Evolutionary conservation across 805 yeast species (phyloP), one percentile per base, ranked within the genome.

Genomic region (Tetrapisispora arboricola): DNA sequence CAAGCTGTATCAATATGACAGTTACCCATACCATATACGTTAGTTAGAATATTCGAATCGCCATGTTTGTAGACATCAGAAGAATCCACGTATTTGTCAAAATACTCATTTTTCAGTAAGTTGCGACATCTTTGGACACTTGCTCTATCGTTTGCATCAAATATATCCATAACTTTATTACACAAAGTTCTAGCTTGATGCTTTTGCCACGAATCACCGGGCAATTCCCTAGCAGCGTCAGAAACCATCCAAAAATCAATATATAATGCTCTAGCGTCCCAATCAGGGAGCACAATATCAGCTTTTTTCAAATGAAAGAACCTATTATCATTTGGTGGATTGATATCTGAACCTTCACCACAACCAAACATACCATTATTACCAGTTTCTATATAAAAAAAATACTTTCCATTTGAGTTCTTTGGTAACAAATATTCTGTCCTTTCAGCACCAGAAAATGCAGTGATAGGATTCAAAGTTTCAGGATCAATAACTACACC

Each of bases 1-100:
- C 98, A 90, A 13, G 97, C 97, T 15, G 97, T 90, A 56, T 90
- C 98, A 51, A 88, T 88, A 60, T 88, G 97, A 60, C 97, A 92
- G 59, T 92, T 84, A 32, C 98, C 98, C 49, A 92, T 72, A 8
- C 84, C 95, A 60, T 68, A 81, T 10, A 88, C 95, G 42, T 80
- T 78, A 43, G 74, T 44, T 50, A 66, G 32, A 53, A 61, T 51
- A 41, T 55, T 40, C 43, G 52, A 38, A 29, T 61, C 54, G 15
- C 57, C 65, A 22, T 69, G 66, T 45, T 71, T 69, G 49, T 68
- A 80, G 1, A 90, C 96, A 10, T 71, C 70, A 13, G 73, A 73
- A 4, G 80, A 68, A 57, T 87, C 84, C 29, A 76, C 67, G 34
- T 76, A 67, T 2, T 66, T 49, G 32, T 96, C 96, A 39, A 90